Evolutionary conservation across 2,329 filamentous ascomycete genomes (phyloP).

Genomic region (Fusarium odoratissimum): DNA sequence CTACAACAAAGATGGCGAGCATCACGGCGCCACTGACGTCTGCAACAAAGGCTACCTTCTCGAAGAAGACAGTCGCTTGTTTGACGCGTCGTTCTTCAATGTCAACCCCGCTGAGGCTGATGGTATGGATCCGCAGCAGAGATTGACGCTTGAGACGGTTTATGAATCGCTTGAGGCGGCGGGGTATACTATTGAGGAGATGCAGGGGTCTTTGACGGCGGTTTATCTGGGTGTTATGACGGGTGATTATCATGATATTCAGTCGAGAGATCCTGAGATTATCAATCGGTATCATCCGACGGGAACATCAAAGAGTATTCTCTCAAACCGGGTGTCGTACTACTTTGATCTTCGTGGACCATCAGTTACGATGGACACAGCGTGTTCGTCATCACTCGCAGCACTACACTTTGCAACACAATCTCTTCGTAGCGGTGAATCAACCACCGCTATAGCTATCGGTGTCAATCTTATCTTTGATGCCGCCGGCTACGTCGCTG

Average conservation of each 20-base stretch:
- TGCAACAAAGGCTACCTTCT: constrained; percentile 49
- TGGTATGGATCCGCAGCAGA: constrained; percentile 56
- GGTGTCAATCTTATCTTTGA: constrained; percentile 42
- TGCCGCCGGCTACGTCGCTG: constrained; percentile 29
- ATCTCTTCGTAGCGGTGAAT: background rate
- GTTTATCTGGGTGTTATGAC: constrained; percentile 31
- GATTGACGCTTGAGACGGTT: constrained; percentile 54
- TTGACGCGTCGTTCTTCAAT: constrained; percentile 54
- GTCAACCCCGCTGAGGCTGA: constrained; percentile 53
- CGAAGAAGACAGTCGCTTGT: constrained; percentile 45
- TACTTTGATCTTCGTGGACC: constrained; percentile 2
- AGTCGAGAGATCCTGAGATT: constrained; percentile 18
- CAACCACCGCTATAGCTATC: background rate
- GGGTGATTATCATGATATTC: constrained; percentile 22
- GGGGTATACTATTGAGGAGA: constrained; percentile 48
- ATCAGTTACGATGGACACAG: background rate
- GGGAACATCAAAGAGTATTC: background rate
- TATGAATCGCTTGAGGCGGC: constrained; percentile 56
- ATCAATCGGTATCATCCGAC: constrained; percentile 45
- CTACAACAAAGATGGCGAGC: constrained; percentile 40
- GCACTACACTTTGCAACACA: constrained; percentile 3
- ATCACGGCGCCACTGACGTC: constrained; percentile 44
- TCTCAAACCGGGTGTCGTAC: constrained; percentile 1
- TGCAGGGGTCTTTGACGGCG: constrained; percentile 27
- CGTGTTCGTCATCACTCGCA: background rate